Percentiles rank a stretch among this genome's conserved stretches.
Evolutionary conservation across 2,329 filamentous ascomycete species (phyloP).

Genomic region (Phialophora tarda): DNA sequence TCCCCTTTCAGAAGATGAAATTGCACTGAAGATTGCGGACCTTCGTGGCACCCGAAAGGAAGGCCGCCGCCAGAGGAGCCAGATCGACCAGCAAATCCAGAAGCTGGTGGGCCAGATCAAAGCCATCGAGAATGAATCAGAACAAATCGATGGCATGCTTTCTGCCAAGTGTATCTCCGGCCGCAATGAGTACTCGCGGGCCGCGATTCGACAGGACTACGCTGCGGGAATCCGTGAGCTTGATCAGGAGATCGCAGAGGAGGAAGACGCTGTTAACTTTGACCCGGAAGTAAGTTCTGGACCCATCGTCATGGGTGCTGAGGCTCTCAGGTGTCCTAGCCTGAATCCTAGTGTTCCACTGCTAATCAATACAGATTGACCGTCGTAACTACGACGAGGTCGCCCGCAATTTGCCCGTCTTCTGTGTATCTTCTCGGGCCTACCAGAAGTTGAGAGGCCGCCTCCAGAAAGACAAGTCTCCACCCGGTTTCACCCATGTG

Average conservation of each 20-base stretch:
- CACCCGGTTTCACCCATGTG: conserved; percentile 58
- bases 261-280: conserved; percentile 61
- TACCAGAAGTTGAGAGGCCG: conserved; percentile 68
- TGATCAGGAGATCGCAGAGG: conserved; percentile 60
- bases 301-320: not conserved
- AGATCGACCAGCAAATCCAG: not conserved
- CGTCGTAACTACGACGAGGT: conserved; percentile 64
- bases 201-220: conserved; percentile 64
- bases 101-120: conserved; percentile 31
- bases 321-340: not conserved
- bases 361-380: conserved; percentile 45
- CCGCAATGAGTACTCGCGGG: conserved; percentile 62
- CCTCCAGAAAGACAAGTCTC: conserved; percentile 57
- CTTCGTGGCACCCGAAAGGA: not conserved
- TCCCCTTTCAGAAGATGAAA: conserved; percentile 7
- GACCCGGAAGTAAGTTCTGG: conserved; percentile 51
- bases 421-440: conserved; percentile 67
- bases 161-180: conserved; percentile 55
- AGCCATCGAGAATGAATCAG: conserved; percentile 42
- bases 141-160: conserved; percentile 45
- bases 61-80: not conserved
- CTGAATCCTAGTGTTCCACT: not conserved
- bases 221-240: conserved; percentile 65
- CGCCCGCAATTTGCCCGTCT: conserved; percentile 63
- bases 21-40: conserved; percentile 9